Conservation (phyloP, 208 protist genomes). For the Leishmania gerbilli region DNA sequence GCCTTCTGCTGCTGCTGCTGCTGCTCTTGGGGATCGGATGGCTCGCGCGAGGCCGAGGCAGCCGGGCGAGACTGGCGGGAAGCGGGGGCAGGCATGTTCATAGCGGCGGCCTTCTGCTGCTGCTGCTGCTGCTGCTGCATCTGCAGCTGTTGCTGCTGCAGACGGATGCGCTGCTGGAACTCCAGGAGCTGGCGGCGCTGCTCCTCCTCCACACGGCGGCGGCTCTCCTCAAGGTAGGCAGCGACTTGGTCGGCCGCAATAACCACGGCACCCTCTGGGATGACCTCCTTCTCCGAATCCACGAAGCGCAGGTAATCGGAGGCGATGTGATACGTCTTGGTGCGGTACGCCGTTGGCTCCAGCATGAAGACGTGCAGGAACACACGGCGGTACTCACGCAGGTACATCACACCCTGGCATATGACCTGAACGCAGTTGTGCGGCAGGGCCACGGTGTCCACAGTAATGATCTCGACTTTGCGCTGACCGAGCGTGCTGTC, state of each 20-base stretch:
- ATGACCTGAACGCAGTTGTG: conserved; percentile 66
- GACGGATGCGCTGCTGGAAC: conserved; percentile 37
- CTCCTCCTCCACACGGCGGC: conserved; percentile 36
- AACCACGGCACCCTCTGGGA: conserved; percentile 65
- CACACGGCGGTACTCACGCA: conserved; percentile 47
- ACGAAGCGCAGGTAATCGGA: conserved; percentile 85
- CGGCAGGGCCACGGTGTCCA: conserved; percentile 71
- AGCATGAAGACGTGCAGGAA: conserved; percentile 85
- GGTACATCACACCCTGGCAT: conserved; percentile 76
- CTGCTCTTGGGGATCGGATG: conserved; percentile 1
- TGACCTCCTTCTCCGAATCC: conserved; percentile 62
- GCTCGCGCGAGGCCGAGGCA: conserved; percentile 5
- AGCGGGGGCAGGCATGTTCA: conserved; percentile 18
- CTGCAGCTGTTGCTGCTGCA: conserved; percentile 33
- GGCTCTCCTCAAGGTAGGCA: conserved; percentile 43
- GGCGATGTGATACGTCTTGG: conserved; percentile 82
- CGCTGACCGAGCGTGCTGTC: conserved; percentile 57
- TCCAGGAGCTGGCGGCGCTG: conserved; percentile 32
- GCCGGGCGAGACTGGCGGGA: conserved; percentile 22
- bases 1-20: conserved; percentile 17
- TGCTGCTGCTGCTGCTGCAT: conserved; percentile 17
- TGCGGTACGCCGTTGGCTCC: conserved; percentile 71
- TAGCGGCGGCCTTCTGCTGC: conserved; percentile 9
- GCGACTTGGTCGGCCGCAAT: conserved; percentile 65
- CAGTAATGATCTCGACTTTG: conserved; percentile 82